Evolutionary conservation across 2,329 filamentous ascomycete species (phyloP).

Genomic region (Fusarium miscanthi): DNA sequence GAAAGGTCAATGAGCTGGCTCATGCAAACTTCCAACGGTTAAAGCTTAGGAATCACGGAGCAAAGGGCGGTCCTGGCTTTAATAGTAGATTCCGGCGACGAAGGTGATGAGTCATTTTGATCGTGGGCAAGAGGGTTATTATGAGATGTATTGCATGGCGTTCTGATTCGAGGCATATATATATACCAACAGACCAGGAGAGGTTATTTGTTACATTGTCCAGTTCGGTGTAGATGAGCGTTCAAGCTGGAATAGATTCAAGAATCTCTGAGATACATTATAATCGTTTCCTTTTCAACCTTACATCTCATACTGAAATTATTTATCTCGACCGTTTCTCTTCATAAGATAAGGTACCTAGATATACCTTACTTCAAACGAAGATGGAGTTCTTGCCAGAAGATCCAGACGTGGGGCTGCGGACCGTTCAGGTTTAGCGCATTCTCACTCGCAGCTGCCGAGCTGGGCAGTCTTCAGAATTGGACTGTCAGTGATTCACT

Average conservation of each 20-base stretch:
- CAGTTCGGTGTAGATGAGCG: not conserved
- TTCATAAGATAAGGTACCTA: not conserved
- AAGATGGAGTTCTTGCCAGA: not conserved
- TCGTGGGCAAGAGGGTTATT: slow-evolving; percentile 3
- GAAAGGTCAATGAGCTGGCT: slow-evolving; percentile 72
- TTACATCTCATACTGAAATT: too few species aligned
- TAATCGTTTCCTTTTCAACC: not conserved
- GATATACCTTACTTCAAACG: not conserved
- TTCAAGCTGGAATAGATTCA: not conserved
- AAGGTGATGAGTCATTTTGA: slow-evolving; percentile 36
- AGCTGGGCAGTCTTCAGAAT: not conserved
- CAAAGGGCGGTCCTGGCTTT: slow-evolving; percentile 69
- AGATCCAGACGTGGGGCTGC: not conserved
- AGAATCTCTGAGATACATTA: not conserved
- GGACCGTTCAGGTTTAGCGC: not conserved
- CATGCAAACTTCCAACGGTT: slow-evolving; percentile 75
- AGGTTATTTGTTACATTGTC: slow-evolving; percentile 3
- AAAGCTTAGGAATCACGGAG: slow-evolving; percentile 70
- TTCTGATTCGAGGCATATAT: slow-evolving; percentile 28
- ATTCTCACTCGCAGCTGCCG: not conserved
- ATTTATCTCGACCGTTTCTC: not conserved
- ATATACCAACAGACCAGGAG: slow-evolving; percentile 28
- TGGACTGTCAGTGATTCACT: not conserved
- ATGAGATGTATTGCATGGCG: slow-evolving; percentile 29
- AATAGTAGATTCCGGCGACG: slow-evolving; percentile 69